These are phyloP conservation scores for Leishmania gerbilli DNA, from an alignment of 208 protist genomes.

Conservation along the genomic window DNA sequence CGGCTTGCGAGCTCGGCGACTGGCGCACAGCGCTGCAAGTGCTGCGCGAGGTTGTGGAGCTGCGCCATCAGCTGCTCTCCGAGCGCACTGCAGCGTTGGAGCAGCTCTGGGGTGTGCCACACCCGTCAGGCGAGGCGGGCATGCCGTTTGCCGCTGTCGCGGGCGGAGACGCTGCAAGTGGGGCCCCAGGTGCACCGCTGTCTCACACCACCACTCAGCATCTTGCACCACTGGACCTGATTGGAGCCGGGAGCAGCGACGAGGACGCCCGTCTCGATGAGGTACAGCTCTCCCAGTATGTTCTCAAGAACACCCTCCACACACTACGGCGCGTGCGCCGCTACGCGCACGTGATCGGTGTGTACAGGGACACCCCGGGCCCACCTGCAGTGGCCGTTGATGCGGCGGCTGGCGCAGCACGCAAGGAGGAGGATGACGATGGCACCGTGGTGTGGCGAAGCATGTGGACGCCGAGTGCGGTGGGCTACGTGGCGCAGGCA, in stretches of 20 bases:
- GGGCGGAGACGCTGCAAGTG: background rate
- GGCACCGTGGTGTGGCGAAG: constrained; percentile 19
- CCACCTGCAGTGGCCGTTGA: too few relatives aligned
- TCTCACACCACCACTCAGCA: background rate
- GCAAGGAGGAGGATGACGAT: background rate
- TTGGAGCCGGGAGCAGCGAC: background rate
- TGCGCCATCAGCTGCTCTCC: constrained; percentile 23
- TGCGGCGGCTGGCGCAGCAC: background rate
- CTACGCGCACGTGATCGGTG: constrained; percentile 40
- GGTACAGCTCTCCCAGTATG: constrained; percentile 23
- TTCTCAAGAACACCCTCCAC: constrained; percentile 55
- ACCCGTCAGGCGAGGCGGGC: background rate
- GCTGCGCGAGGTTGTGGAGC: constrained; percentile 28
- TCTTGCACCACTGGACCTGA: background rate
- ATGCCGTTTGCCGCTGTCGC: background rate
- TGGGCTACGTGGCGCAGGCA: constrained; percentile 59
- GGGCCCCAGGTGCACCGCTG: background rate
- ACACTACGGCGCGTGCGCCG: constrained; percentile 52
- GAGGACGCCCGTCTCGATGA: constrained; percentile 3
- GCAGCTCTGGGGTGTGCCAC: constrained; percentile 16
- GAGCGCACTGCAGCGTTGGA: background rate
- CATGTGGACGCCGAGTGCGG: constrained; percentile 47
- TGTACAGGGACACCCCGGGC: constrained; percentile 20
- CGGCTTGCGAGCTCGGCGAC: constrained; percentile 51
- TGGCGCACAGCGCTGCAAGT: constrained; percentile 48